Evolutionary conservation across 2,329 filamentous ascomycete genomes (phyloP).

Genomic region (Trichophyton schoenleinii): DNA sequence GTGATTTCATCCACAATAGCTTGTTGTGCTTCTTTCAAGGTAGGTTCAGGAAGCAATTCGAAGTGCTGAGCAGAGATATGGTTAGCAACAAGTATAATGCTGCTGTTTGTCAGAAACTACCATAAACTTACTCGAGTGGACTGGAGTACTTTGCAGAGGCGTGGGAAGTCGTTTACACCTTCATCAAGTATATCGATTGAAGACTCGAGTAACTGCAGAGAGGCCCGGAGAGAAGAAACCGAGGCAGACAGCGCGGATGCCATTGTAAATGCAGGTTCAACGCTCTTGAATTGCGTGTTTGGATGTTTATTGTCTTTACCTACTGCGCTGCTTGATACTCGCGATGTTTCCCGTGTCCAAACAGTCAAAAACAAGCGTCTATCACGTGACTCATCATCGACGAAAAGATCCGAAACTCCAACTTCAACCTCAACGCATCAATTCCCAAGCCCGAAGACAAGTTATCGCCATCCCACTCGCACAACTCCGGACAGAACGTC

Average conservation of each 20-base stretch:
- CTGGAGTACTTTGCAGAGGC: slow-evolving; percentile 50
- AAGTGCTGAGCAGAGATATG: slow-evolving; percentile 53
- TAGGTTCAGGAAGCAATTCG: slow-evolving; percentile 77
- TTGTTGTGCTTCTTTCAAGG: slow-evolving; percentile 67
- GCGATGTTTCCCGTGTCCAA: neutral
- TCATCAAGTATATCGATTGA: slow-evolving; percentile 51
- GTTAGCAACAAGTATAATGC: neutral
- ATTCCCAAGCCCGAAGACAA: neutral
- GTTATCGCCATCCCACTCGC: slow-evolving; percentile 17
- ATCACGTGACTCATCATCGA: slow-evolving; percentile 7
- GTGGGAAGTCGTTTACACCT: slow-evolving; percentile 52
- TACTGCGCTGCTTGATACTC: neutral
- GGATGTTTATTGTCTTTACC: neutral
- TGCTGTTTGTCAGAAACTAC: neutral
- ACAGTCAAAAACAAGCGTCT: neutral
- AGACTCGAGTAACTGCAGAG: slow-evolving; percentile 49
- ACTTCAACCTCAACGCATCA: slow-evolving; percentile 1
- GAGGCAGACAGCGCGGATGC: slow-evolving; percentile 44
- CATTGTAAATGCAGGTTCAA: slow-evolving; percentile 17
- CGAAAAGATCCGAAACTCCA: slow-evolving; percentile 11
- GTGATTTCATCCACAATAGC: slow-evolving; percentile 78
- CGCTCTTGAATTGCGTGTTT: neutral
- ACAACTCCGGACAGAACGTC: neutral
- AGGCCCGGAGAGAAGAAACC: slow-evolving; percentile 48
- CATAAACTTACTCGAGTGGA: slow-evolving; percentile 43